These are phyloP conservation scores for Leishmania guyanensis DNA, from an alignment of 208 protist species.

Conservation along the genomic window DNA sequence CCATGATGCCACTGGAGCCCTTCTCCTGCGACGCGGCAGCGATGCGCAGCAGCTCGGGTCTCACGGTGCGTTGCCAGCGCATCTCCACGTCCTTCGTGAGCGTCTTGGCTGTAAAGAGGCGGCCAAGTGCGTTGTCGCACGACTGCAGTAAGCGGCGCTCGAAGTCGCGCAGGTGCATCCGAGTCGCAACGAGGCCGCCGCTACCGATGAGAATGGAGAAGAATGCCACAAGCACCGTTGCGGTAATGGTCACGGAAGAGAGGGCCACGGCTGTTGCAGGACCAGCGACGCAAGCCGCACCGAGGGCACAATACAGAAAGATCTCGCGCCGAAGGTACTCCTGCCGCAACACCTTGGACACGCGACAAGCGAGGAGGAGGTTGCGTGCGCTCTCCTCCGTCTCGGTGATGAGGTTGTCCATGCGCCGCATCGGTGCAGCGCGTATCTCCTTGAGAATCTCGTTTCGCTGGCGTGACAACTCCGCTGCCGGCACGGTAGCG, in stretches of 20 bases:
- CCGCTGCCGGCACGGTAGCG: conserved; percentile 37
- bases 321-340: conserved; percentile 42
- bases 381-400: conserved; percentile 61
- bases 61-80: conserved; percentile 63
- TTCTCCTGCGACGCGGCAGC: conserved; percentile 15
- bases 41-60: conserved; percentile 50
- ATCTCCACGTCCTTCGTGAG: conserved; percentile 51
- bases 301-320: conserved; percentile 20
- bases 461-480: conserved; percentile 59
- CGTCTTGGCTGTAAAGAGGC: conserved; percentile 44
- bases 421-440: conserved; percentile 61
- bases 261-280: conserved; percentile 25
- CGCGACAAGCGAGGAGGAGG: conserved; percentile 54
- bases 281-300: conserved; percentile 15
- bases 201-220: conserved; percentile 20
- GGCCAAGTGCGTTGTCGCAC: conserved; percentile 43
- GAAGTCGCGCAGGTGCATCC: conserved; percentile 32
- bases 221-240: conserved; percentile 19
- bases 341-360: conserved; percentile 47
- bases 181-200: conserved; percentile 17
- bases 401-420: conserved; percentile 81
- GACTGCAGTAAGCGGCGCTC: conserved; percentile 28
- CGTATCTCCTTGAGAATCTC: conserved; percentile 65
- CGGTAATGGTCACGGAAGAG: conserved; percentile 25
- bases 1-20: conserved; percentile 30